Evolutionary conservation across 148 eudicot genomes (phyloP), one percentile per base, ranked within the genome.

Genomic region (Nepenthes mirabilis): DNA sequence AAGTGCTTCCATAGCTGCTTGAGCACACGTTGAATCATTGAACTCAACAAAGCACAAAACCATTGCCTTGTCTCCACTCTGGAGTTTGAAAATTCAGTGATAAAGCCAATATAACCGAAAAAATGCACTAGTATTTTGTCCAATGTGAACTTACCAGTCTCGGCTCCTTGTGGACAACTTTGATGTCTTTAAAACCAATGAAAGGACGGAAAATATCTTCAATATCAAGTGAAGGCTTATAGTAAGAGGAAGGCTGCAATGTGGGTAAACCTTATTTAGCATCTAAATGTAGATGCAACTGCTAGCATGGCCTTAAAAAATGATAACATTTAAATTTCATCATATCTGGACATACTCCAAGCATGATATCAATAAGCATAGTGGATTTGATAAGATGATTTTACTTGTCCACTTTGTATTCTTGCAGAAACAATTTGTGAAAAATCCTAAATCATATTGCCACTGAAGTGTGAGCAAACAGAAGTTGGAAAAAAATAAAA

Each of bases 151-250:
- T 85, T 88, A 91, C 98, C 58, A 72, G 82, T 79, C 98, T 78
- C 56, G 96, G 90, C 80, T 85, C 96, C 82, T 88, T 91, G 71
- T 91, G 98, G 61, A 91, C 88, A 61, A 91, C 83, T 74, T 77
- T 88, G 68, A 91, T 80, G 56, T 91, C 98, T 67, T 78, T 88
- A 62, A 81, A 91, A 62, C 98, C 98, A 69, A 85, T 83, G 60
- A 91, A 91, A 65, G 98, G 98, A 52, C 98, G 98, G 61, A 91
- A 91, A 58, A 91, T 79, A 80, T 91, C 98, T 91, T 71, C 54
- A 66, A 37, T 74, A 57, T 5, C 62, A 71, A 37, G 80, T 85
- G 70, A 91, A 91, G 90, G 86, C 66, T 76, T 37, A 67, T 53
- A 50, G 52, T 7, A 65, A 53, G 37, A 66, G 53, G 6, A 3